These are phyloP conservation scores for Kalmusia sp. DNA, from an alignment of 2,329 filamentous ascomycete genomes.

Conservation along the genomic window DNA sequence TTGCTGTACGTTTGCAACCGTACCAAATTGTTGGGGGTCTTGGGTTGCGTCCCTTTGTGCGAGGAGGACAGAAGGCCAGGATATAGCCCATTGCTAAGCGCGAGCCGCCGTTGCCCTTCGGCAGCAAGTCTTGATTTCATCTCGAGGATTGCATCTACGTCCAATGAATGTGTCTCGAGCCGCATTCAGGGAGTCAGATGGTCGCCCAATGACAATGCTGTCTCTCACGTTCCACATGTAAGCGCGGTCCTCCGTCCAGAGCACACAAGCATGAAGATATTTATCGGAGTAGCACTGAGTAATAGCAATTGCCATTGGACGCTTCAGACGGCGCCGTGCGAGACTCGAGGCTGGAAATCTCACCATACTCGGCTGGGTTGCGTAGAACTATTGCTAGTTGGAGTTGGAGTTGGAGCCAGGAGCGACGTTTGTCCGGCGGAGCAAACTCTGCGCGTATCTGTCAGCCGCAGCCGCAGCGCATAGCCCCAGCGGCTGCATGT, in stretches of 20 bases:
- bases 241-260: not conserved
- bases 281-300: not conserved
- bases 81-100: too few species aligned
- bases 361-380: not conserved
- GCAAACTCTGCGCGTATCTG: not conserved
- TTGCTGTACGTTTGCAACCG: too few species aligned
- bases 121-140: too few species aligned
- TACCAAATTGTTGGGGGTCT: too few species aligned
- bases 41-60: too few species aligned
- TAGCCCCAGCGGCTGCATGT: not conserved
- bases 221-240: not conserved
- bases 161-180: not conserved
- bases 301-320: not conserved
- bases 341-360: not conserved
- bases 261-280: not conserved
- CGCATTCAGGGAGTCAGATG: not conserved
- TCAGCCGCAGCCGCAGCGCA: conserved; percentile 6
- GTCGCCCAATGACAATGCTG: not conserved
- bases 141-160: too few species aligned
- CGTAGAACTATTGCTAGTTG: too few species aligned
- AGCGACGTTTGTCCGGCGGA: conserved; percentile 9
- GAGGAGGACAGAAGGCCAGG: too few species aligned
- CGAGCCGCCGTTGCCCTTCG: too few species aligned
- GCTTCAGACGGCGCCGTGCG: not conserved
- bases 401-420: not conserved